These are phyloP conservation scores for Schizophyllum amplum DNA, from an alignment of 1,284 basidiomycete genomes.

Conservation along the genomic window DNA sequence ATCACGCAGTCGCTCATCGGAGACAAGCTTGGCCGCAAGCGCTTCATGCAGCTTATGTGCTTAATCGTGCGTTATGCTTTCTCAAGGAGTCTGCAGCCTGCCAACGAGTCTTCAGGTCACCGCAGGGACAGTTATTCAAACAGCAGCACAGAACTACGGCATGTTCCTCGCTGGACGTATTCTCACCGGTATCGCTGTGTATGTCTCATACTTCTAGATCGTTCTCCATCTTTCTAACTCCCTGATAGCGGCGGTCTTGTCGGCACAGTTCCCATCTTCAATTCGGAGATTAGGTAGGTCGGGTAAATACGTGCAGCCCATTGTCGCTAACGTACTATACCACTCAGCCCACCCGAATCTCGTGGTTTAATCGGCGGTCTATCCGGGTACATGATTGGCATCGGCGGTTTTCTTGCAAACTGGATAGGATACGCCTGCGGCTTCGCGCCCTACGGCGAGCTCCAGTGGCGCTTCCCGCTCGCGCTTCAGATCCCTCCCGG, in stretches of 20 bases:
- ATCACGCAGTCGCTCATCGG: constrained; percentile 11
- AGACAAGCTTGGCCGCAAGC: constrained; percentile 13
- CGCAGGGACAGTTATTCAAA: constrained; percentile 14
- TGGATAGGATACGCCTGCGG: constrained; percentile 14
- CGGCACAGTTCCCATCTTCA: constrained; percentile 15
- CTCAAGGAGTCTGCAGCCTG: background rate
- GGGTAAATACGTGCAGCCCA: background rate
- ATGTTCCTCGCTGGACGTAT: constrained; percentile 15
- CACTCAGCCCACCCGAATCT: constrained; percentile 9
- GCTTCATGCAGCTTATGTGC: constrained; percentile 15
- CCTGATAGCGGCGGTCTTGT: constrained; percentile 8
- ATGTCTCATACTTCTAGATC: background rate
- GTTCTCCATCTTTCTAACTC: background rate
- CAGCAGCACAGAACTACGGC: constrained; percentile 13
- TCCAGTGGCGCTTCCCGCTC: constrained; percentile 15
- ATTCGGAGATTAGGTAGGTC: constrained; percentile 14
- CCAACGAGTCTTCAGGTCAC: constrained; percentile 7
- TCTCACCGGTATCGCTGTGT: constrained; percentile 15
- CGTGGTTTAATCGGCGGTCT: constrained; percentile 14
- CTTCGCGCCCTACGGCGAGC: constrained; percentile 6
- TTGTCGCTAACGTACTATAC: background rate
- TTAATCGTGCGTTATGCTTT: constrained; percentile 5
- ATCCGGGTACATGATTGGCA: constrained; percentile 13
- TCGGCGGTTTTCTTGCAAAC: constrained; percentile 11
- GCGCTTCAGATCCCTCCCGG: constrained; percentile 14